Conservation (phyloP, 2,329 filamentous ascomycete genomes). For the Mycosphaerella sp. region DNA sequence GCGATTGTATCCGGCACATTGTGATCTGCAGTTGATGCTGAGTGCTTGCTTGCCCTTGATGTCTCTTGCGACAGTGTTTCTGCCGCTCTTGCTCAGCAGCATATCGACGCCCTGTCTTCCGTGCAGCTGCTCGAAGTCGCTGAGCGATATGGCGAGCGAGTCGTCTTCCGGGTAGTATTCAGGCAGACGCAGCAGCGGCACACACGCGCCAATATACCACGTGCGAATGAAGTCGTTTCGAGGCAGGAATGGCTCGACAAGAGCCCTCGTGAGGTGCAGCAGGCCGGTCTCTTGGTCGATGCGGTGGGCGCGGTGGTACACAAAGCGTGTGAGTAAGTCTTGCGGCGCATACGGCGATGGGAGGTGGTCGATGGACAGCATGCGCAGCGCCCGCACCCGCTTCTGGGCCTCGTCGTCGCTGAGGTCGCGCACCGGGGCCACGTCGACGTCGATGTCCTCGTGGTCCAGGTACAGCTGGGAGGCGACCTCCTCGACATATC, state of each 20-base stretch:
- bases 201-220: slow-evolving; percentile 62
- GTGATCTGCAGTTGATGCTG: too few species aligned
- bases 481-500: slow-evolving; percentile 54
- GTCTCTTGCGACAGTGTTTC: slow-evolving; percentile 50
- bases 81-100: slow-evolving; percentile 49
- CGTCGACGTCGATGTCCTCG: slow-evolving; percentile 46
- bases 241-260: slow-evolving; percentile 62
- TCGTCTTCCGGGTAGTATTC: slow-evolving; percentile 57
- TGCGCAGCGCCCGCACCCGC: slow-evolving; percentile 56
- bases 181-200: slow-evolving; percentile 63
- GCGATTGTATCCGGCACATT: too few species aligned
- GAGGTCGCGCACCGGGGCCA: slow-evolving; percentile 50
- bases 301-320: slow-evolving; percentile 60
- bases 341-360: slow-evolving; percentile 41
- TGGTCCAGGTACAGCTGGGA: slow-evolving; percentile 42
- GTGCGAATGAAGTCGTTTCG: slow-evolving; percentile 55
- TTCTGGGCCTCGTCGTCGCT: slow-evolving; percentile 59
- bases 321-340: slow-evolving; percentile 56
- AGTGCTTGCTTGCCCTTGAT: slow-evolving; percentile 41
- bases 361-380: slow-evolving; percentile 53
- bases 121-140: slow-evolving; percentile 56
- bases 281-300: slow-evolving; percentile 69
- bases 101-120: slow-evolving; percentile 54
- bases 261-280: slow-evolving; percentile 58
- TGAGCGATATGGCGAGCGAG: slow-evolving; percentile 53